These are phyloP conservation scores for Cucurbitaria berberidis DNA, from an alignment of 2,329 filamentous ascomycete species.

Conservation along the genomic window DNA sequence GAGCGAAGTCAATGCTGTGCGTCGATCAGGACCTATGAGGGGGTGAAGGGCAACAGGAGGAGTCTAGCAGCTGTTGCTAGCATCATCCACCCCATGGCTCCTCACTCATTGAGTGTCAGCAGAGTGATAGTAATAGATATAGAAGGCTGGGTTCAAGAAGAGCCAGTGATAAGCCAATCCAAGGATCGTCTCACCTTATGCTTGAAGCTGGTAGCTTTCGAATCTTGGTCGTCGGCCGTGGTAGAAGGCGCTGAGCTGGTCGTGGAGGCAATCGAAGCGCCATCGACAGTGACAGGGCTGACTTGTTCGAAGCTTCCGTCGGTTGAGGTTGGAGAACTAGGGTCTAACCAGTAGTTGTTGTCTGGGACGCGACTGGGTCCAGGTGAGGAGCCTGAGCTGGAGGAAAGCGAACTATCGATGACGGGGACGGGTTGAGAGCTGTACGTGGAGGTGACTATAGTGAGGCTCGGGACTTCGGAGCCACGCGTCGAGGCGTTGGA, in stretches of 20 bases:
- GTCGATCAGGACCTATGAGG: background rate
- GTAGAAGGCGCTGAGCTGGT: background rate
- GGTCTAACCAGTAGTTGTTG: constrained; percentile 72
- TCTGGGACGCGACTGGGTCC: constrained; percentile 87
- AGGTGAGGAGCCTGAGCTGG: constrained; percentile 92
- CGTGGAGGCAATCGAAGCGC: background rate
- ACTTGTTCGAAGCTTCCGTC: constrained; percentile 21
- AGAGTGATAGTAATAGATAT: background rate
- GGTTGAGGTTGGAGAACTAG: constrained; percentile 11
- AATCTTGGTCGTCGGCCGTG: background rate
- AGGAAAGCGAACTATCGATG: constrained; percentile 92
- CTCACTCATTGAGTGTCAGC: background rate
- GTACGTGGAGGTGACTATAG: constrained; percentile 42
- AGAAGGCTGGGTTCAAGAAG: constrained; percentile 5
- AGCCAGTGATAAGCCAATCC: constrained; percentile 14
- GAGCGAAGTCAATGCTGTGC: background rate
- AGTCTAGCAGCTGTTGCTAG: background rate
- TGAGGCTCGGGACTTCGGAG: constrained; percentile 12
- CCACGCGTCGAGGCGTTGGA: constrained; percentile 22
- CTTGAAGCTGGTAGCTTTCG: constrained; percentile 6
- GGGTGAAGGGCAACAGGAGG: too few species aligned
- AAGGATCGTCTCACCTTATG: constrained; percentile 26
- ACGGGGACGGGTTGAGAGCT: constrained; percentile 37
- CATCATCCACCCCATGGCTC: background rate
- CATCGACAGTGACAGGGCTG: background rate